phyloP scores from a whole-genome alignment of 352 stramenopile species.

The Pythium rishiriense region DNA sequence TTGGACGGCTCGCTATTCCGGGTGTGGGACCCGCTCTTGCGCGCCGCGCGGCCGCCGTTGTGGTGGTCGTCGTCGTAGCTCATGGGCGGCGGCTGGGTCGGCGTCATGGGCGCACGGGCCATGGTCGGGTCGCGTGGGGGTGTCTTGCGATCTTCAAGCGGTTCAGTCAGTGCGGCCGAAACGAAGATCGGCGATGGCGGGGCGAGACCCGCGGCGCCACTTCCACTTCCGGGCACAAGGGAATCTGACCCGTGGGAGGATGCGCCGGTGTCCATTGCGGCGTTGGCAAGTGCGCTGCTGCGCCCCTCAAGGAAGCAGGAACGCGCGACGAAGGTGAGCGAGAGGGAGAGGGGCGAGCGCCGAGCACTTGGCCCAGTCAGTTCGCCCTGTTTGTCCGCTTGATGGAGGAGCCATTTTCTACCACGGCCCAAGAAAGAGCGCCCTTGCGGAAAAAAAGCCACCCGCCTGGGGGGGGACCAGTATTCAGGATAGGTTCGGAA shows the following conservation, averaged over 20 bases:
- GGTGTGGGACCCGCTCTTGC: too few relatives aligned
- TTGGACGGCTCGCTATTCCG: too few relatives aligned
- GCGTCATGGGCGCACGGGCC: constrained; percentile 17
- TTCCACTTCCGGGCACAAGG: background rate
- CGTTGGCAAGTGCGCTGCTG: background rate
- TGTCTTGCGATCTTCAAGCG: constrained; percentile 3
- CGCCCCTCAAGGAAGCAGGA: background rate
- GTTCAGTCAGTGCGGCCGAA: background rate
- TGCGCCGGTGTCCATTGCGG: constrained; percentile 11
- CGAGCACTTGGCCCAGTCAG: constrained; percentile 11
- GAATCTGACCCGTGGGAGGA: constrained; percentile 5
- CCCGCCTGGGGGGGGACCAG: constrained; percentile 1
- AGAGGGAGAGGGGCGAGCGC: constrained; percentile 10
- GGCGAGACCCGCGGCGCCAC: background rate
- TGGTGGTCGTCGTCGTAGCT: background rate
- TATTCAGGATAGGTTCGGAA: constrained; percentile 28
- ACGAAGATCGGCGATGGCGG: constrained; percentile 5
- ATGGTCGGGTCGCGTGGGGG: background rate
- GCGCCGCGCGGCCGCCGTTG: too few relatives aligned
- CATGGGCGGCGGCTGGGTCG: constrained; percentile 15
- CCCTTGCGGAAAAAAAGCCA: background rate
- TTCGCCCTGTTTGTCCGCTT: constrained; percentile 22
- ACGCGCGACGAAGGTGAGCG: constrained; percentile 8
- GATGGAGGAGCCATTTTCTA: constrained; percentile 14
- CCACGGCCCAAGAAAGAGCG: constrained; percentile 3